Percentiles rank a stretch among this genome's conserved stretches.
These are phyloP conservation scores for Athelia psychrophila DNA, from an alignment of 1,284 basidiomycete species.

Conservation along the genomic window DNA sequence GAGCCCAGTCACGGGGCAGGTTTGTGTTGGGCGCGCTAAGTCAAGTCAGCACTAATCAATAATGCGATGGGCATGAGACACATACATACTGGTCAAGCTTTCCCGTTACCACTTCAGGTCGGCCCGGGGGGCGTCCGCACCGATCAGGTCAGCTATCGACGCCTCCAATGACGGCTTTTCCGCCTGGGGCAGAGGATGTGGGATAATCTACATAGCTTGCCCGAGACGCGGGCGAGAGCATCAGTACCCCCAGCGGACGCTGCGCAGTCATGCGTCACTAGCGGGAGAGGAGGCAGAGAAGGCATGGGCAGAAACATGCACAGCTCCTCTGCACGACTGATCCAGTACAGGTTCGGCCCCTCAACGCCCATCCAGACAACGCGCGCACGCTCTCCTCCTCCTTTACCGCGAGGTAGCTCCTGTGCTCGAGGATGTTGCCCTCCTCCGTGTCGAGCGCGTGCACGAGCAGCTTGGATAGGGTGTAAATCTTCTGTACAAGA, in stretches of 20 bases:
- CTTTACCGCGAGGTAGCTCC: conserved; percentile 74
- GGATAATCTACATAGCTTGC: conserved; percentile 44
- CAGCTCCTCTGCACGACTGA: conserved; percentile 64
- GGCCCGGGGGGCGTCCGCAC: conserved; percentile 70
- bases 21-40: conserved; percentile 57
- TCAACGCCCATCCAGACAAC: conserved; percentile 58
- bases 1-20: conserved; percentile 63
- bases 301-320: no score
- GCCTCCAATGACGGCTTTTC: conserved; percentile 60
- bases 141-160: conserved; percentile 77
- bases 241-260: conserved; percentile 18
- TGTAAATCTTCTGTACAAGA: conserved; percentile 45
- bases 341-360: conserved; percentile 73
- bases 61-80: conserved; percentile 10
- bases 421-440: conserved; percentile 76
- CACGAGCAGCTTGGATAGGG: conserved; percentile 79
- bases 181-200: conserved; percentile 15
- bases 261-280: no score
- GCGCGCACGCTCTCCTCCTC: conserved; percentile 74
- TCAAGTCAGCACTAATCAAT: conserved; percentile 4
- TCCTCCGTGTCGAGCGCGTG: conserved; percentile 84
- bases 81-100: conserved; percentile 59
- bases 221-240: conserved; percentile 47
- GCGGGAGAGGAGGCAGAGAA: no score
- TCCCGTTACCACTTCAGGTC: conserved; percentile 59